These are phyloP conservation scores for Ananas comosus DNA, from an alignment of 176 grass and related monocot species.

Conservation along the genomic window DNA sequence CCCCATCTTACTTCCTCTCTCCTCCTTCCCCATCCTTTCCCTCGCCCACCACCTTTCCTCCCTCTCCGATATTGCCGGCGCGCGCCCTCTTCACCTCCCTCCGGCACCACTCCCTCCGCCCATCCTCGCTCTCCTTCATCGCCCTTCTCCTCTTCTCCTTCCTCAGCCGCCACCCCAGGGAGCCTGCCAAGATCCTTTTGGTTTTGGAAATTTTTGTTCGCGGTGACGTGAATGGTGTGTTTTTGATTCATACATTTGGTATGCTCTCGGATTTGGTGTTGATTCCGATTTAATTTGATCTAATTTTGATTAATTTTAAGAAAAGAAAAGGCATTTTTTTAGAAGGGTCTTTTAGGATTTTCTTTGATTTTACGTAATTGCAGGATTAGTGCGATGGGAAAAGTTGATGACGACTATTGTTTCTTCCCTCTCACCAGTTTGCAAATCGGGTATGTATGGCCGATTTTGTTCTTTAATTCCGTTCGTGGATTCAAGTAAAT, in stretches of 20 bases:
- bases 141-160: background rate
- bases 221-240: slow-evolving; percentile 22
- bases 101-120: slow-evolving; percentile 21
- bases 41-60: background rate
- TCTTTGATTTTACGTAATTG: background rate
- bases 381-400: slow-evolving; percentile 26
- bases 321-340: slow-evolving; percentile 3
- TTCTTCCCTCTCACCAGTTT: slow-evolving; percentile 43
- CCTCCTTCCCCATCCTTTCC: background rate
- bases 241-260: slow-evolving; percentile 40
- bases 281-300: slow-evolving; percentile 5
- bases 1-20: too few species aligned
- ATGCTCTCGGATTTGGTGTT: background rate
- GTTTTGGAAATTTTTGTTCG: background rate
- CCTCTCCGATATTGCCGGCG: background rate
- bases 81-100: background rate
- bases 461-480: slow-evolving; percentile 1
- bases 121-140: slow-evolving; percentile 11
- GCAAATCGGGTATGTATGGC: slow-evolving; percentile 42
- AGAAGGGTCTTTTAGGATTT: background rate
- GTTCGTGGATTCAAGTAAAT: background rate
- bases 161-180: background rate
- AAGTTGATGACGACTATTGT: slow-evolving; percentile 3
- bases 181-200: background rate
- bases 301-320: slow-evolving; percentile 4